Conservation (phyloP, 1,139 yeast species). For the Scheffersomyces titani region DNA sequence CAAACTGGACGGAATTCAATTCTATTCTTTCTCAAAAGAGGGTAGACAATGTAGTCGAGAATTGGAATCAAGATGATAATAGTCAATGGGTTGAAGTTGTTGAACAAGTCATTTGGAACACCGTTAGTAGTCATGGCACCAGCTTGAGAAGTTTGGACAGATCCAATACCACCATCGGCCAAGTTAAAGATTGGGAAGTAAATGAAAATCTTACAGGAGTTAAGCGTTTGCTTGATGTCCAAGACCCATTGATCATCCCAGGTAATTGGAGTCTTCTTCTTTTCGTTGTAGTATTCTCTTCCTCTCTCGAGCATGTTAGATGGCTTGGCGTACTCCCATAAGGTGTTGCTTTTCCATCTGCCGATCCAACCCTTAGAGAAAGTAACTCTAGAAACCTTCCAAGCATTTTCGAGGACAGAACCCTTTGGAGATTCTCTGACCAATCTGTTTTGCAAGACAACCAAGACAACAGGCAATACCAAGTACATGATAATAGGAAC, state of each 20-base stretch:
- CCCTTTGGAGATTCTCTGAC: slow-evolving; percentile 44
- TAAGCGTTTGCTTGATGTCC: slow-evolving; percentile 58
- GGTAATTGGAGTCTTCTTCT: slow-evolving; percentile 33
- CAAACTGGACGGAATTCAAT: slow-evolving; percentile 39
- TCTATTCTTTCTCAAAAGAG: slow-evolving; percentile 52
- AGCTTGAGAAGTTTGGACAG: slow-evolving; percentile 64
- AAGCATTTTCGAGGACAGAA: slow-evolving; percentile 47
- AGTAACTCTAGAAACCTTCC: slow-evolving; percentile 41
- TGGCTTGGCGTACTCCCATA: slow-evolving; percentile 62
- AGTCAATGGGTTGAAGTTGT: slow-evolving; percentile 67
- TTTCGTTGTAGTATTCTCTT: slow-evolving; percentile 26
- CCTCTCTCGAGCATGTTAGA: slow-evolving; percentile 48
- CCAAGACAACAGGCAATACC: slow-evolving; percentile 47
- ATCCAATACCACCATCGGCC: slow-evolving; percentile 66
- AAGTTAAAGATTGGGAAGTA: slow-evolving; percentile 64
- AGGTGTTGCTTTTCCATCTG: slow-evolving; percentile 35
- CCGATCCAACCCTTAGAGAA: slow-evolving; percentile 40
- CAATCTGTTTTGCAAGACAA: slow-evolving; percentile 38
- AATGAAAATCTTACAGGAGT: slow-evolving; percentile 63
- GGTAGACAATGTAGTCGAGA: slow-evolving; percentile 58
- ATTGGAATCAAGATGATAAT: slow-evolving; percentile 66
- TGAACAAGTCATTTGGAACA: slow-evolving; percentile 70
- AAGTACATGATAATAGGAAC: slow-evolving; percentile 55
- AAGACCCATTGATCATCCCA: slow-evolving; percentile 62
- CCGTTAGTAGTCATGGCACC: slow-evolving; percentile 67